Evolutionary conservation across 345 rosid species (phyloP).

Genomic region (Moricandia moricandioides): DNA sequence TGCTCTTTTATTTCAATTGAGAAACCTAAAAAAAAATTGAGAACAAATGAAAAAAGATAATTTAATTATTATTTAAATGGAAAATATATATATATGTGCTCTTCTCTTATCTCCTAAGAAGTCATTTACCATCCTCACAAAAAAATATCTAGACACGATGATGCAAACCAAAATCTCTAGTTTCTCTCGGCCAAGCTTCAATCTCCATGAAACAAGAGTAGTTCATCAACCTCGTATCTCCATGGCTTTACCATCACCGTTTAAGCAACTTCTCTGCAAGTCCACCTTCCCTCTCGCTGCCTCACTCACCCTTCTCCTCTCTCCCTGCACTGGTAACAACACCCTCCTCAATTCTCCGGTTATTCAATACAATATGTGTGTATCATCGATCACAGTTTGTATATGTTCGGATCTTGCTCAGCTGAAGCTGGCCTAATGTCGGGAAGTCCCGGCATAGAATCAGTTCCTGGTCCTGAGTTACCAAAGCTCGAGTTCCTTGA

Average conservation of each 20-base stretch:
- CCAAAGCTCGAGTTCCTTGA: slow-evolving; percentile 78
- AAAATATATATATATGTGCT: background rate
- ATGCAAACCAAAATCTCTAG: slow-evolving; percentile 37
- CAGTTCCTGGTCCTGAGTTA: slow-evolving; percentile 82
- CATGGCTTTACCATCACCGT: slow-evolving; percentile 24
- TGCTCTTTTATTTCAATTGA: background rate
- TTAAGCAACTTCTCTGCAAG: slow-evolving; percentile 33
- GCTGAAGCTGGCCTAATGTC: slow-evolving; percentile 82
- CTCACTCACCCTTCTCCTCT: slow-evolving; percentile 65
- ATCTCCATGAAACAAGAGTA: slow-evolving; percentile 25
- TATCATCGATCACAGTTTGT: slow-evolving; percentile 1
- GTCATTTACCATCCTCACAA: slow-evolving; percentile 35
- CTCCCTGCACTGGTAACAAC: slow-evolving; percentile 59
- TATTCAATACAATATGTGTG: background rate
- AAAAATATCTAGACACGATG: slow-evolving; percentile 32
- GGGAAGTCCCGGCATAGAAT: slow-evolving; percentile 80
- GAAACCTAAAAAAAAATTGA: slow-evolving; percentile 1
- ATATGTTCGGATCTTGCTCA: slow-evolving; percentile 36
- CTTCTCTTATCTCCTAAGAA: slow-evolving; percentile 27
- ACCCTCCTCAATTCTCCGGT: background rate
- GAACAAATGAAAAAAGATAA: background rate
- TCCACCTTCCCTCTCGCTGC: slow-evolving; percentile 61
- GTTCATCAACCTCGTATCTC: slow-evolving; percentile 32
- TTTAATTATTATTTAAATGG: background rate
- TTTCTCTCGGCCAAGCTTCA: slow-evolving; percentile 30